Evolutionary conservation across 768 basidiomycete species (phyloP), one percentile per base, ranked within the genome.

Genomic region (Suillus weaverae): DNA sequence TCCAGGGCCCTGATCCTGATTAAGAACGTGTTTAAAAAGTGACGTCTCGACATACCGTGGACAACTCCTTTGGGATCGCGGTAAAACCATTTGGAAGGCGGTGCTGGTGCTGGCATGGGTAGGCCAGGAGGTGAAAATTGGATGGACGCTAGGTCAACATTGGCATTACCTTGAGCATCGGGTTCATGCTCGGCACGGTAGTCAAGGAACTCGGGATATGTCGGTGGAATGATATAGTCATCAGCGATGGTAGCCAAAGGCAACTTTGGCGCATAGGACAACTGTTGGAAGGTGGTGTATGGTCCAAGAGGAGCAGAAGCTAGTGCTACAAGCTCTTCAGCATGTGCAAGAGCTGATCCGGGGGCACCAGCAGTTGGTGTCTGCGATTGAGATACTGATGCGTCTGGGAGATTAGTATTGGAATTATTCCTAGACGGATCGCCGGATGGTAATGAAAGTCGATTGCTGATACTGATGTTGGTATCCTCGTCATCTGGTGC

Each of bases 251-350:
- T 85, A 33, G 91, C 90, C 62, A 95, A 81, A n/a, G 94, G 94
- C 70, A 97, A 93, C 60, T 84, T 89, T 11, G 94, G 94, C 4
- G 95, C 86, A 71, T 94, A 95, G 9, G 82, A 83, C 18, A 97
- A 80, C 77, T 97, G 94, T 72, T 95, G 95, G 79, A 97, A 96
- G 8, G 93, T 95, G 22, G 91, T 93, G 73, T 95, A 97, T 36
- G 93, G 87, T 22, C 92, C 91, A 76, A 88, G 86, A 63, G 89
- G 87, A 9, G 89, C 83, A 3, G 88, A 86, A 43, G 89, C 86
- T 9, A 91, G 78, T 14, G 89, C 81, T 3, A 88, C 74, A 22
- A 91, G 75, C 71, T 94, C 92, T 64, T 94, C 92, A 1, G 85
- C 77, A 18, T 84, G 83, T 4, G 83, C 75, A 22, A 81, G 71